These are phyloP conservation scores for Smallanthus sonchifolius DNA, from an alignment of 129 eudicot species.

Conservation along the genomic window DNA sequence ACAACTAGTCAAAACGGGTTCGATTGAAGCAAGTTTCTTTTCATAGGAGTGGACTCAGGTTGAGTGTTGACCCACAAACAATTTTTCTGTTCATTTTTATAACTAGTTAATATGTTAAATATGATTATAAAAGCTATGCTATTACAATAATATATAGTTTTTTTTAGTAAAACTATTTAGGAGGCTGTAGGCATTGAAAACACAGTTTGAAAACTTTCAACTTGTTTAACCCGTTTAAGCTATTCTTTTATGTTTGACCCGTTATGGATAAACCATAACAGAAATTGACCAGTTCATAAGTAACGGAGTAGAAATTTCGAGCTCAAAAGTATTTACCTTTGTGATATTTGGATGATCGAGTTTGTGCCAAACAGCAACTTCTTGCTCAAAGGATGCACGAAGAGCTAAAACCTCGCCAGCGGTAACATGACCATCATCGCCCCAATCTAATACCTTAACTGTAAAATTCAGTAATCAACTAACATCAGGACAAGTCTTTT, in stretches of 20 bases:
- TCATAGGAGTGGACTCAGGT: not conserved
- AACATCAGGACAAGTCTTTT: no score
- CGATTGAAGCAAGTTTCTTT: not conserved
- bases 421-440: constrained; percentile 61
- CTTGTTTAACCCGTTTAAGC: no score
- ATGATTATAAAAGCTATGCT: no score
- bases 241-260: no score
- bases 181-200: not conserved
- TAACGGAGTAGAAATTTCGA: not conserved
- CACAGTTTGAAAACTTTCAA: no score
- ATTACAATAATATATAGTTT: no score
- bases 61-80: not conserved
- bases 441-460: constrained; percentile 84
- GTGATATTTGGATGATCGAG: constrained; percentile 87
- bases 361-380: constrained; percentile 75
- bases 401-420: constrained; percentile 50
- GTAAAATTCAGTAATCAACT: not conserved
- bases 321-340: constrained; percentile 36
- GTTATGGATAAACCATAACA: not conserved
- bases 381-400: constrained; percentile 55
- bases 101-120: not conserved
- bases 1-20: no score
- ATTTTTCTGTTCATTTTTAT: not conserved
- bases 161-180: not conserved
- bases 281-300: not conserved